phyloP scores from a whole-genome alignment of 129 eudicot species.

The Chrysanthemum lavandulifolium region DNA sequence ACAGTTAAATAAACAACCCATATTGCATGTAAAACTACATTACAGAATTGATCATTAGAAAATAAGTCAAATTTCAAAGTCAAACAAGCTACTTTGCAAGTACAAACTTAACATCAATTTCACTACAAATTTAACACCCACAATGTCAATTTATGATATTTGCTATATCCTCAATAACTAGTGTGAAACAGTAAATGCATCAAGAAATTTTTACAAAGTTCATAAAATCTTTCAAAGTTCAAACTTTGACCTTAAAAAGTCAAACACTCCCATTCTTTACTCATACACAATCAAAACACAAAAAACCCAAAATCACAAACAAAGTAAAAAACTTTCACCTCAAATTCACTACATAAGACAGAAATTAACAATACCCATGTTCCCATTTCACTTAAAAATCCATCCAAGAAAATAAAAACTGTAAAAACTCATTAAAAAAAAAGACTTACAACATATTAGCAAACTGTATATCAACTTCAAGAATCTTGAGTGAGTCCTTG shows the following conservation, averaged over 20 bases:
- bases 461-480: constrained; percentile 79
- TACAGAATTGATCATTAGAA: background rate
- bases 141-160: background rate
- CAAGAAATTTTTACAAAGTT: background rate
- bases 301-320: constrained; percentile 19
- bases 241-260: background rate
- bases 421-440: constrained; percentile 8
- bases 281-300: constrained; percentile 19
- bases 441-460: constrained; percentile 69
- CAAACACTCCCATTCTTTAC: background rate
- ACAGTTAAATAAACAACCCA: background rate
- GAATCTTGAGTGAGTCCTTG: constrained; percentile 52
- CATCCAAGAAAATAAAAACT: background rate
- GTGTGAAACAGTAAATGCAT: background rate
- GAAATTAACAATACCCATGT: background rate
- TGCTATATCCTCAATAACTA: background rate
- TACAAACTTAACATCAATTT: constrained; percentile 9
- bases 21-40: constrained; percentile 10
- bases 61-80: background rate
- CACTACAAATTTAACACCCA: constrained; percentile 6
- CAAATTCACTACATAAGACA: constrained; percentile 5
- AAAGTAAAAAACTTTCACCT: background rate
- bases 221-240: background rate
- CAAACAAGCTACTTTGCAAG: constrained; percentile 8
- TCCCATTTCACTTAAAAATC: background rate